Conservation (phyloP, 1,284 basidiomycete genomes). For the Grifola frondosa region DNA sequence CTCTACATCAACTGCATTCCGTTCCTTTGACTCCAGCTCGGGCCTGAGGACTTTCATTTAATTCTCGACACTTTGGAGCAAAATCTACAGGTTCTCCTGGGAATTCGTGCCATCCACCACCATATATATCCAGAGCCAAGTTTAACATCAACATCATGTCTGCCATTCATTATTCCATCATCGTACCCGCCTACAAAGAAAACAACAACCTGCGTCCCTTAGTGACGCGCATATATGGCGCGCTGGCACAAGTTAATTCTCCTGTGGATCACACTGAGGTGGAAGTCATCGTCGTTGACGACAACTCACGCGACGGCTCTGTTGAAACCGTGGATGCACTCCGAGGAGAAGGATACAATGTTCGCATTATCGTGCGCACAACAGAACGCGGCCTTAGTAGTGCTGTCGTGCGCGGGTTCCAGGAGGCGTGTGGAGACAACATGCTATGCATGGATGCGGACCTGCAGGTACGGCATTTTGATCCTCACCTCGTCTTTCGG, state of each 20-base stretch:
- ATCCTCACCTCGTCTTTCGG: not conserved
- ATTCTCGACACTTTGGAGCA: too few relatives aligned
- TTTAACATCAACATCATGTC: slow-evolving; percentile 12
- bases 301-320: slow-evolving; percentile 46
- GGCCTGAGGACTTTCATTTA: too few relatives aligned
- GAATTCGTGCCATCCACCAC: not conserved
- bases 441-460: slow-evolving; percentile 49
- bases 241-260: slow-evolving; percentile 29
- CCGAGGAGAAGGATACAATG: slow-evolving; percentile 40
- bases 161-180: slow-evolving; percentile 37
- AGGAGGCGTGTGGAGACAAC: slow-evolving; percentile 38
- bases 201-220: slow-evolving; percentile 43
- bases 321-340: slow-evolving; percentile 40
- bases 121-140: not conserved
- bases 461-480: slow-evolving; percentile 33
- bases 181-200: slow-evolving; percentile 50
- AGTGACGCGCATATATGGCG: slow-evolving; percentile 38
- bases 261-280: slow-evolving; percentile 29
- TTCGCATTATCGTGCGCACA: slow-evolving; percentile 42
- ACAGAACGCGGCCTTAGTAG: slow-evolving; percentile 42
- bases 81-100: too few relatives aligned
- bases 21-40: too few relatives aligned
- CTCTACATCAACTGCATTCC: too few relatives aligned
- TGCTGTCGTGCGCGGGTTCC: slow-evolving; percentile 44
- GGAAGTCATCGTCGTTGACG: slow-evolving; percentile 49